Evolutionary conservation across 225 moss, liverwort and hornwort genomes (phyloP).

Genomic region (Ulota crispa): DNA sequence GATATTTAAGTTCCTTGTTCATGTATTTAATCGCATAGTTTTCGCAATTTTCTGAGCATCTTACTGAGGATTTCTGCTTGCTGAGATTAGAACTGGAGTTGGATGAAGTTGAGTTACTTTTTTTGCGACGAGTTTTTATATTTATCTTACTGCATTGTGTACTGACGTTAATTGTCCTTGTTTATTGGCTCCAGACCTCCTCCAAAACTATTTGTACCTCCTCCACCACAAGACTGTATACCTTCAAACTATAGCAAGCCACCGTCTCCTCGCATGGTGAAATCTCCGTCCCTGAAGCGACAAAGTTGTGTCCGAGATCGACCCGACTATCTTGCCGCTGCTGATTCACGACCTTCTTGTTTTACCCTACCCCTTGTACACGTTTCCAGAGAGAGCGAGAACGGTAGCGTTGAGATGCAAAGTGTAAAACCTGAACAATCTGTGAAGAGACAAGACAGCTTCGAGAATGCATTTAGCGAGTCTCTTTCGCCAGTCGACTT

Average conservation of each 20-base stretch:
- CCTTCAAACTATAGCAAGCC: slow-evolving; percentile 66
- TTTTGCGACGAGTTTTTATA: background rate
- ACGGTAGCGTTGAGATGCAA: slow-evolving; percentile 50
- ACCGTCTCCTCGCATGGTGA: slow-evolving; percentile 62
- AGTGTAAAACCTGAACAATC: slow-evolving; percentile 45
- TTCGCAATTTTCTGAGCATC: background rate
- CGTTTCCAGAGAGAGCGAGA: slow-evolving; percentile 40
- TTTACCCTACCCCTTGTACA: slow-evolving; percentile 28
- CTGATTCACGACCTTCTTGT: slow-evolving; percentile 40
- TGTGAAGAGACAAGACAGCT: slow-evolving; percentile 57
- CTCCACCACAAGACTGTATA: slow-evolving; percentile 56
- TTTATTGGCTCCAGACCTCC: slow-evolving; percentile 48
- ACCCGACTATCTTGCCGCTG: slow-evolving; percentile 40
- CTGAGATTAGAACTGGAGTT: background rate
- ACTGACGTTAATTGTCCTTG: slow-evolving; percentile 20
- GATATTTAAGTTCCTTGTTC: slow-evolving; percentile 4
- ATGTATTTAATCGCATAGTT: background rate
- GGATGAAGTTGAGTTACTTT: background rate
- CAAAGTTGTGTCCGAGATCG: slow-evolving; percentile 63
- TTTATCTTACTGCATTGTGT: background rate
- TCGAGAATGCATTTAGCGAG: slow-evolving; percentile 45
- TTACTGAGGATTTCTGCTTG: background rate
- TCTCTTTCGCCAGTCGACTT: slow-evolving; percentile 51
- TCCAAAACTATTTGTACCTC: slow-evolving; percentile 53
- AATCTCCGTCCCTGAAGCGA: slow-evolving; percentile 61